Evolutionary conservation across 2,329 filamentous ascomycete genomes (phyloP).

Genomic region (Colletotrichum sojae): DNA sequence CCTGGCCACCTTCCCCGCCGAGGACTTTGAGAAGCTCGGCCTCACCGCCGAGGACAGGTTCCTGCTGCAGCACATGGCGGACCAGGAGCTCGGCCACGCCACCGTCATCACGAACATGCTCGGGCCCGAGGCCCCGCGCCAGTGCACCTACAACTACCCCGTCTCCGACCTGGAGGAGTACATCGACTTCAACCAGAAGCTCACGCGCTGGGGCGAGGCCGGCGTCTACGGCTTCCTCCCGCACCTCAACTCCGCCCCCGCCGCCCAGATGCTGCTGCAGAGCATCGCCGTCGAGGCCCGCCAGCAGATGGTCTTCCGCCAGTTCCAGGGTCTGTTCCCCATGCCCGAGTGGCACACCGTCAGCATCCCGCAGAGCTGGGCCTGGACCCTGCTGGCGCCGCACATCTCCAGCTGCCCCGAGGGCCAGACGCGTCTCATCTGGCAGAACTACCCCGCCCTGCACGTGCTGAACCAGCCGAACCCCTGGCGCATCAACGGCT

Average conservation of each 20-base stretch:
- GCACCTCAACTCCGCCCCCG: conserved; percentile 82
- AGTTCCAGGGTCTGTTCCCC: conserved; percentile 84
- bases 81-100: conserved; percentile 84
- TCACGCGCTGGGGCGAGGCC: conserved; percentile 86
- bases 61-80: conserved; percentile 81
- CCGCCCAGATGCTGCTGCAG: conserved; percentile 80
- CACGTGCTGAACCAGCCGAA: conserved; percentile 84
- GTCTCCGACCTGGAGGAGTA: conserved; percentile 81
- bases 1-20: conserved; percentile 75
- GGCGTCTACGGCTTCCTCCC: conserved; percentile 86
- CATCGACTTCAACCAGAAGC: conserved; percentile 86
- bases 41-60: conserved; percentile 78
- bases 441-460: conserved; percentile 87
- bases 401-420: conserved; percentile 84
- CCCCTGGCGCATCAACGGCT: conserved; percentile 75
- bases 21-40: conserved; percentile 79
- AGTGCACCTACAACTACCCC: conserved; percentile 88
- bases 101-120: too few relatives aligned
- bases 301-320: conserved; percentile 88
- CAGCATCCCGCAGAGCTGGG: conserved; percentile 87
- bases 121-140: too few relatives aligned
- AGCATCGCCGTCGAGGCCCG: conserved; percentile 84
- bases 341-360: conserved; percentile 88
- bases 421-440: conserved; percentile 80
- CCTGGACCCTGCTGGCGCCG: conserved; percentile 85